Percentiles rank a stretch among this genome's conserved stretches.
Conservation (phyloP, 805 yeast genomes). For the Wickerhamia fluorescens region DNA sequence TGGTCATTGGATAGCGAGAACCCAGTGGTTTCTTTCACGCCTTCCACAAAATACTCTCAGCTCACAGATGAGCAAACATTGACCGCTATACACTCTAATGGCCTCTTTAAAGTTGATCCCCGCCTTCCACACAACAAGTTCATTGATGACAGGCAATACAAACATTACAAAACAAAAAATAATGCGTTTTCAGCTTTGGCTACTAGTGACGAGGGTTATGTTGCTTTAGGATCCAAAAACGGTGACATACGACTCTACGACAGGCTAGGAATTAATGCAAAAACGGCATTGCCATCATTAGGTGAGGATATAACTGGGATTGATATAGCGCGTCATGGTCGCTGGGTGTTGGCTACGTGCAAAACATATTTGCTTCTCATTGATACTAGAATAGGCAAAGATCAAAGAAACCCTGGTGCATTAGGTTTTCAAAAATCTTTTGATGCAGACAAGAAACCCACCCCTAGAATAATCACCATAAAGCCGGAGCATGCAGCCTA, state of each 20-base stretch:
- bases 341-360: constrained; percentile 78
- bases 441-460: constrained; percentile 58
- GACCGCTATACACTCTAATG: constrained; percentile 58
- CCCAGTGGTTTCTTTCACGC: constrained; percentile 54
- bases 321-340: constrained; percentile 73
- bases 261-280: constrained; percentile 66
- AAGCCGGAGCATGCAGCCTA: constrained; percentile 66
- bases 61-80: constrained; percentile 68
- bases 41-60: constrained; percentile 69
- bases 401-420: constrained; percentile 47
- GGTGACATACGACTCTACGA: constrained; percentile 78
- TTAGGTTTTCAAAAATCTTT: constrained; percentile 62
- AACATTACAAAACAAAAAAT: constrained; percentile 45
- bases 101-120: constrained; percentile 76
- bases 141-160: constrained; percentile 39
- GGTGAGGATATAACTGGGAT: constrained; percentile 68
- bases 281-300: constrained; percentile 71
- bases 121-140: constrained; percentile 53
- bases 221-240: constrained; percentile 67
- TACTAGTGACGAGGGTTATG: constrained; percentile 65
- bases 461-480: constrained; percentile 59
- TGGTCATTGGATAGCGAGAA: constrained; percentile 53
- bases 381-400: constrained; percentile 57
- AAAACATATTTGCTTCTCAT: constrained; percentile 61
- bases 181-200: constrained; percentile 53